These are phyloP conservation scores for Aspergillus terreus DNA, from an alignment of 2,329 filamentous ascomycete species.

Conservation along the genomic window DNA sequence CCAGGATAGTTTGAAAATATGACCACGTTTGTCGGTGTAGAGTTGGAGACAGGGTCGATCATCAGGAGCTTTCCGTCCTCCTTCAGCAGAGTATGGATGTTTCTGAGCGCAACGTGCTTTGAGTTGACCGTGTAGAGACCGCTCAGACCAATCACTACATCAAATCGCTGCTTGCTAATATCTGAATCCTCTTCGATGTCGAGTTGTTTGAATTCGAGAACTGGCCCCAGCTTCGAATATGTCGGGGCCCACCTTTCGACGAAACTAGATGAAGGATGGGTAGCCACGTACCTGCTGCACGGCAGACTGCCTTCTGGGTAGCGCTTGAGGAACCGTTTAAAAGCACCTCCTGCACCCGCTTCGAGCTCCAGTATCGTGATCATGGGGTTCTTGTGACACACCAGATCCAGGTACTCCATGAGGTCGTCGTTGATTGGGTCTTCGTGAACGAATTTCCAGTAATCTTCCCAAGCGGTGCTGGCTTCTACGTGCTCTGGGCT, in stretches of 20 bases:
- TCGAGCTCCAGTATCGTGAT: conserved; percentile 22
- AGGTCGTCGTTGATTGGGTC: conserved; percentile 8
- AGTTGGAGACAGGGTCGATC: conserved; percentile 5
- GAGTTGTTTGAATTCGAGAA: conserved; percentile 9
- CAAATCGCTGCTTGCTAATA: conserved; percentile 5
- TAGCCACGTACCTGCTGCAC: conserved; percentile 15
- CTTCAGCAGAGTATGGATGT: conserved; percentile 14
- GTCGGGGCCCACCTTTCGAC: neutral
- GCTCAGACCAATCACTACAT: conserved; percentile 16
- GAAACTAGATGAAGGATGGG: conserved; percentile 1
- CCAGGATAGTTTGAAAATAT: neutral
- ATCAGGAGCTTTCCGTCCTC: conserved; percentile 16
- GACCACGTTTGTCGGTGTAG: neutral
- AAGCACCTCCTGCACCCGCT: conserved; percentile 12
- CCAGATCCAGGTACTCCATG: conserved; percentile 11
- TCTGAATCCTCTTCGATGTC: conserved; percentile 5
- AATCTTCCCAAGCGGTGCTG: neutral
- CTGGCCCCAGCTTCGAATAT: conserved; percentile 9
- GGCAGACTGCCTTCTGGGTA: conserved; percentile 1
- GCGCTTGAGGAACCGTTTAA: conserved; percentile 7
- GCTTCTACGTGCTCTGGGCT: neutral
- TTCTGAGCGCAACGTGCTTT: conserved; percentile 7
- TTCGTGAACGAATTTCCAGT: conserved; percentile 2
- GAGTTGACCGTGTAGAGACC: conserved; percentile 12
- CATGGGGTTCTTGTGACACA: conserved; percentile 21